Percentiles rank a stretch among this genome's conserved stretches.
phyloP scores from a whole-genome alignment of 129 eudicot genomes.

The Artemisia argyi region DNA sequence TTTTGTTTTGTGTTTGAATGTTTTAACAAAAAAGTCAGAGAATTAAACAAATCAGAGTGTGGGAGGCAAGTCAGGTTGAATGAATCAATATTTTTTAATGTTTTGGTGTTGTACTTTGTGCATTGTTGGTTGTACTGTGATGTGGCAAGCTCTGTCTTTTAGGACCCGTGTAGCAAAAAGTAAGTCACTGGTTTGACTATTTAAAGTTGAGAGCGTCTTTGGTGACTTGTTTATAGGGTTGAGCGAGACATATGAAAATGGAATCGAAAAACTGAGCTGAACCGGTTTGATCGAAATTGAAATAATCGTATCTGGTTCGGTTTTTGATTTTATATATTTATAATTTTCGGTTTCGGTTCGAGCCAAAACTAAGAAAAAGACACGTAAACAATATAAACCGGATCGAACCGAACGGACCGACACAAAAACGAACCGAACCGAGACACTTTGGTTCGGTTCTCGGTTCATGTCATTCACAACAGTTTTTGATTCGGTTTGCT shows the following conservation, averaged over 20 bases:
- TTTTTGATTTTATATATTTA: too few species aligned
- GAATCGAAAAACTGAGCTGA: too few species aligned
- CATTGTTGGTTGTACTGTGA: slow-evolving; percentile 22
- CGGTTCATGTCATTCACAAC: too few species aligned
- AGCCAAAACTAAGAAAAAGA: too few species aligned
- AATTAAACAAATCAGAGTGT: slow-evolving; percentile 27
- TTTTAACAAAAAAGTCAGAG: slow-evolving; percentile 15
- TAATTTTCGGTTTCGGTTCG: too few species aligned
- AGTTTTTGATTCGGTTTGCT: too few species aligned
- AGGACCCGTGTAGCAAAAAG: slow-evolving; percentile 17
- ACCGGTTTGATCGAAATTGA: too few species aligned
- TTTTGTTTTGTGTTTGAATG: slow-evolving; percentile 16
- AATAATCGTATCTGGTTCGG: too few species aligned
- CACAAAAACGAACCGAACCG: too few species aligned
- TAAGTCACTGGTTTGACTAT: neutral
- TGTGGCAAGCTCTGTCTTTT: slow-evolving; percentile 28
- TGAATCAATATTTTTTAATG: neutral
- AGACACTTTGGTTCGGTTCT: too few species aligned
- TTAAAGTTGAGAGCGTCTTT: neutral
- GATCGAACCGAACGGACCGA: too few species aligned
- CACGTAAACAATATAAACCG: too few species aligned
- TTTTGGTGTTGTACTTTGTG: slow-evolving; percentile 19
- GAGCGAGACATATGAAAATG: neutral
- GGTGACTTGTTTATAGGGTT: neutral
- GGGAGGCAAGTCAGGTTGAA: slow-evolving; percentile 44